Percentiles rank a stretch among this genome's conserved stretches.
These are phyloP conservation scores for Phytophthora pistaciae DNA, from an alignment of 352 stramenopile genomes.

Conservation along the genomic window DNA sequence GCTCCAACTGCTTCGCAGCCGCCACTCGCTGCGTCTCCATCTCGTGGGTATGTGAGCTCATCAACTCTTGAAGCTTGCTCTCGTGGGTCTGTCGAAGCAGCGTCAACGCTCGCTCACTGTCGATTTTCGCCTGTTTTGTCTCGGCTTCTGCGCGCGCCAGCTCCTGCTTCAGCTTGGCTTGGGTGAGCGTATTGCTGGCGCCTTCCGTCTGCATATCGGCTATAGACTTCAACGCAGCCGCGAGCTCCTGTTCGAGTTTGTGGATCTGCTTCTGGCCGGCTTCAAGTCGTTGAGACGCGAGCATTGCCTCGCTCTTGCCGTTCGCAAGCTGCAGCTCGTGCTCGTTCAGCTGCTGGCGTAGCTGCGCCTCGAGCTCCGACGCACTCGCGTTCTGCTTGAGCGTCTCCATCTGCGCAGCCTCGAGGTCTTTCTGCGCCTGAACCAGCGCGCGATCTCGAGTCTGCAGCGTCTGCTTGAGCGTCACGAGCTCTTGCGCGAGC, in stretches of 20 bases:
- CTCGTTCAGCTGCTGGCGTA: slow-evolving; percentile 49
- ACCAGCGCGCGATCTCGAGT: slow-evolving; percentile 51
- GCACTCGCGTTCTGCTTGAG: slow-evolving; percentile 43
- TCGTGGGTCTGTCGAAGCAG: slow-evolving; percentile 32
- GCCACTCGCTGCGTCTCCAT: slow-evolving; percentile 25
- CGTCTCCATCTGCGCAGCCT: slow-evolving; percentile 56
- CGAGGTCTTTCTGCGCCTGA: slow-evolving; percentile 49
- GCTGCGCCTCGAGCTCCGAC: slow-evolving; percentile 44
- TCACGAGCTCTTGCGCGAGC: slow-evolving; percentile 50
- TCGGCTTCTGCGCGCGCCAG: slow-evolving; percentile 38
- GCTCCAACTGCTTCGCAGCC: slow-evolving; percentile 25
- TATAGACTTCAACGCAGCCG: slow-evolving; percentile 33
- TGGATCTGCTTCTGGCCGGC: slow-evolving; percentile 37
- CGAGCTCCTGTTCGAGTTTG: slow-evolving; percentile 46
- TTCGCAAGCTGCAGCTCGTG: slow-evolving; percentile 50
- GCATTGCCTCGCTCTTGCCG: slow-evolving; percentile 36
- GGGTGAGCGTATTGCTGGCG: slow-evolving; percentile 13
- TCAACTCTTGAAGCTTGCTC: slow-evolving; percentile 26
- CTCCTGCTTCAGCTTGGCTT: slow-evolving; percentile 33
- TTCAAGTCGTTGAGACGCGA: slow-evolving; percentile 37
- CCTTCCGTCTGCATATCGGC: slow-evolving; percentile 26
- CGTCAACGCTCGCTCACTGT: slow-evolving; percentile 21
- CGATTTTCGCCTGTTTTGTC: slow-evolving; percentile 15
- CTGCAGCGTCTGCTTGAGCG: slow-evolving; percentile 48
- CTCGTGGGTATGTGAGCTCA: slow-evolving; percentile 25